phyloP scores from a whole-genome alignment of 108 stramenopile species.

The Epithemia pelagica region DNA sequence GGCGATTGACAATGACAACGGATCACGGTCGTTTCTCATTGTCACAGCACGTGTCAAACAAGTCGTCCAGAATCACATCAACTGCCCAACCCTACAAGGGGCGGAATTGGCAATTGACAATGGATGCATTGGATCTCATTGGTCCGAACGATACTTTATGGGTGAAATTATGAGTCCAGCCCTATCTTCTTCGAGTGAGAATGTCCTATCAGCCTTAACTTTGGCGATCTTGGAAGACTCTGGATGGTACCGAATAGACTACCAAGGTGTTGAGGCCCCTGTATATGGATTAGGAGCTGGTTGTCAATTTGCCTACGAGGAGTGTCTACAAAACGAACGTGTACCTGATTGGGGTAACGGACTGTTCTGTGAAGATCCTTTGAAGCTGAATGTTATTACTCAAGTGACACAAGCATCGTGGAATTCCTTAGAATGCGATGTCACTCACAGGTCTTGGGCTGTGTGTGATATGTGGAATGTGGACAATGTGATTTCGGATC shows the following conservation, averaged over 20 bases:
- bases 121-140: constrained; percentile 49
- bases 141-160: constrained; percentile 31
- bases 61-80: constrained; percentile 47
- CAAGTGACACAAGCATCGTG: not conserved
- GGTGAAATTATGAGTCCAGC: constrained; percentile 50
- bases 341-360: constrained; percentile 22
- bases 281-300: constrained; percentile 43
- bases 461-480: constrained; percentile 9
- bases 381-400: not conserved
- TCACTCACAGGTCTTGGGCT: constrained; percentile 4
- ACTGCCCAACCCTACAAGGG: constrained; percentile 28
- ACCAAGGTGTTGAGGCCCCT: constrained; percentile 28
- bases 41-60: constrained; percentile 39
- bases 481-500: not conserved
- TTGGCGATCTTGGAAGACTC: constrained; percentile 49
- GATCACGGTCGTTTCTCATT: constrained; percentile 16
- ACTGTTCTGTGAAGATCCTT: constrained; percentile 14
- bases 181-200: constrained; percentile 18
- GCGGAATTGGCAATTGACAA: constrained; percentile 46
- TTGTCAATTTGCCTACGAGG: constrained; percentile 38
- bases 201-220: constrained; percentile 38
- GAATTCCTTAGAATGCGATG: constrained; percentile 5
- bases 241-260: constrained; percentile 50
- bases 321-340: constrained; percentile 34
- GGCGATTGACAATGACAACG: constrained; percentile 8